phyloP scores from a whole-genome alignment of 2,329 filamentous ascomycete genomes.

The Colletotrichum sp. region DNA sequence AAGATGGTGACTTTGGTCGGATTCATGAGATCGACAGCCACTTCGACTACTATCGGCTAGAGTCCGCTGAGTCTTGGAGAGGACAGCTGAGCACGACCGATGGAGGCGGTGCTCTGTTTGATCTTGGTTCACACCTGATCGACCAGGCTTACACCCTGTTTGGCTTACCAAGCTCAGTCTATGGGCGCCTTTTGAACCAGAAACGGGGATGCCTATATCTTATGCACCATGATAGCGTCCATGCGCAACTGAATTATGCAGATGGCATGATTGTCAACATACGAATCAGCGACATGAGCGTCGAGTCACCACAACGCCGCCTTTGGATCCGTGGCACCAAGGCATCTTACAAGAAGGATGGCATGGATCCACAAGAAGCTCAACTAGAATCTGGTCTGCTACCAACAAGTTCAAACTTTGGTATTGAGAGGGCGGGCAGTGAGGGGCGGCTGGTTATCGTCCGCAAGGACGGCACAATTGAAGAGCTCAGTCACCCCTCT shows the following conservation, averaged over 20 bases:
- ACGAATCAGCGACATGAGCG: background rate
- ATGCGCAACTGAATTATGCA: background rate
- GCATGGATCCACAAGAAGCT: background rate
- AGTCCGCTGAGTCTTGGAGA: background rate
- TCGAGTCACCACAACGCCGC: background rate
- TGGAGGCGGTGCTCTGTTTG: background rate
- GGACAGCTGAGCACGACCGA: background rate
- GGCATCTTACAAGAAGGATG: background rate
- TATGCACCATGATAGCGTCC: background rate
- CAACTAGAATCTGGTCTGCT: background rate
- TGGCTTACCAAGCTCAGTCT: background rate
- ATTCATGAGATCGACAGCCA: background rate
- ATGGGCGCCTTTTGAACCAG: background rate
- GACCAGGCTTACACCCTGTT: background rate
- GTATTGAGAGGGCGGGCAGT: background rate
- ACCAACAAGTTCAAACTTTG: background rate
- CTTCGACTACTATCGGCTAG: background rate
- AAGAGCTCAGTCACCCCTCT: background rate
- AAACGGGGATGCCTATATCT: background rate
- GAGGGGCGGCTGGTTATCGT: background rate
- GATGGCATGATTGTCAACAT: background rate
- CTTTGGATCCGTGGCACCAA: background rate
- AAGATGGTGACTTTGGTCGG: background rate
- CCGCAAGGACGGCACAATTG: background rate
- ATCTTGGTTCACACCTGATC: background rate